phyloP scores from a whole-genome alignment of 352 stramenopile genomes.

The Globisporangium spinosum region DNA sequence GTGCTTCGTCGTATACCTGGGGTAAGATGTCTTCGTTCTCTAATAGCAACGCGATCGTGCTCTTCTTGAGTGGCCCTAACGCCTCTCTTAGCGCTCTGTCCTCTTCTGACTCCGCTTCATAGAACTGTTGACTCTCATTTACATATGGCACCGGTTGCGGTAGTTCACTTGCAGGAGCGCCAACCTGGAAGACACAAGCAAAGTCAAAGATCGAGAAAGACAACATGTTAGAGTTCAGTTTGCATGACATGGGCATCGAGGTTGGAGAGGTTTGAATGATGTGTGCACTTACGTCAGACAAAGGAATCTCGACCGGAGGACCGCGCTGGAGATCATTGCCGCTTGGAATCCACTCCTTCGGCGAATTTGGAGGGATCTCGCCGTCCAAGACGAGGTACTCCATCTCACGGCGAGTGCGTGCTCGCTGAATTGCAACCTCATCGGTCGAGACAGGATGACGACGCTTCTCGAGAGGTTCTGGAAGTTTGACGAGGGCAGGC shows the following conservation, averaged over 20 bases:
- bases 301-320: slow-evolving; percentile 53
- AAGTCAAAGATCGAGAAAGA: neutral
- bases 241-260: neutral
- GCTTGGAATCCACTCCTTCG: slow-evolving; percentile 72
- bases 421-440: slow-evolving; percentile 63
- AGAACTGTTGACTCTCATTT: slow-evolving; percentile 14
- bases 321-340: slow-evolving; percentile 59
- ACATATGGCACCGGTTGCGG: neutral
- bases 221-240: neutral
- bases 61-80: slow-evolving; percentile 65
- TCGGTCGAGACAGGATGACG: slow-evolving; percentile 38
- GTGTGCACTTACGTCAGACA: slow-evolving; percentile 49
- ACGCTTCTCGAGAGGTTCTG: slow-evolving; percentile 43
- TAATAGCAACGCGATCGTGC: slow-evolving; percentile 66
- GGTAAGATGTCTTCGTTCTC: slow-evolving; percentile 72
- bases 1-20: slow-evolving; percentile 78
- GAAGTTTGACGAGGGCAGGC: slow-evolving; percentile 57
- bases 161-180: slow-evolving; percentile 5
- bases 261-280: neutral
- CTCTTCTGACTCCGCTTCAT: slow-evolving; percentile 39
- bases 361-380: slow-evolving; percentile 68
- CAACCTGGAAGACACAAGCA: slow-evolving; percentile 11
- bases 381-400: slow-evolving; percentile 81
- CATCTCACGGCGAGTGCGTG: slow-evolving; percentile 71
- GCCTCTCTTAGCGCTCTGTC: slow-evolving; percentile 60